phyloP scores from a whole-genome alignment of 192 early-diverging fungal species.

The Linnemannia hyalina region DNA sequence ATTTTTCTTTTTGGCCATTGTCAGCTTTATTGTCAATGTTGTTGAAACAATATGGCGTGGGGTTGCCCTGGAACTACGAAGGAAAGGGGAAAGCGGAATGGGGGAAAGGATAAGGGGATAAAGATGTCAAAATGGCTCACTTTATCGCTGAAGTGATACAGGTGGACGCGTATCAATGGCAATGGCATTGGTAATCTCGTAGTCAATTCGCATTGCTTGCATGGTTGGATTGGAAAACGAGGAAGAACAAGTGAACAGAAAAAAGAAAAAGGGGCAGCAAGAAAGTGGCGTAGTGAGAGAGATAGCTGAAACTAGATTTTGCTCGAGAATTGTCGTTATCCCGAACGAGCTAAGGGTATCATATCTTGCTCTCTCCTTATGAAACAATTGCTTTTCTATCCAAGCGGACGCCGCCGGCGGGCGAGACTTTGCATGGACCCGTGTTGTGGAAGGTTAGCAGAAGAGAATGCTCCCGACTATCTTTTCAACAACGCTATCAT shows the following conservation, averaged over 20 bases:
- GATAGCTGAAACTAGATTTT: background rate
- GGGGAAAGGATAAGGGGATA: background rate
- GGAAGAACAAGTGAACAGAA: background rate
- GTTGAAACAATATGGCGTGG: background rate
- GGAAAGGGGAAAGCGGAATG: background rate
- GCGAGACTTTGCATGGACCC: background rate
- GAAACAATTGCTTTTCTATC: background rate
- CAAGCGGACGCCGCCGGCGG: background rate
- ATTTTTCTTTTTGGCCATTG: background rate
- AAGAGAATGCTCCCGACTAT: background rate
- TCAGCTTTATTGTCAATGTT: no score
- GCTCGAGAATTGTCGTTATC: background rate
- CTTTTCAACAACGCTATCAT: background rate
- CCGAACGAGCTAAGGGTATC: background rate
- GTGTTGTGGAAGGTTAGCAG: background rate
- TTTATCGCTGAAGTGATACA: background rate
- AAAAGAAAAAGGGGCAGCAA: no score
- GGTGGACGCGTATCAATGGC: background rate
- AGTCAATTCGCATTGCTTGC: background rate
- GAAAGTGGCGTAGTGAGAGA: background rate
- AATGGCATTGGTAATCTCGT: background rate
- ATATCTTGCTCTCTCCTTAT: background rate
- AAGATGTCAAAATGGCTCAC: background rate
- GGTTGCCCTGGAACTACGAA: background rate
- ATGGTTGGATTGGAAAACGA: background rate